Evolutionary conservation across 208 protist species (phyloP).

Genomic region (Trypanosoma scelopori): DNA sequence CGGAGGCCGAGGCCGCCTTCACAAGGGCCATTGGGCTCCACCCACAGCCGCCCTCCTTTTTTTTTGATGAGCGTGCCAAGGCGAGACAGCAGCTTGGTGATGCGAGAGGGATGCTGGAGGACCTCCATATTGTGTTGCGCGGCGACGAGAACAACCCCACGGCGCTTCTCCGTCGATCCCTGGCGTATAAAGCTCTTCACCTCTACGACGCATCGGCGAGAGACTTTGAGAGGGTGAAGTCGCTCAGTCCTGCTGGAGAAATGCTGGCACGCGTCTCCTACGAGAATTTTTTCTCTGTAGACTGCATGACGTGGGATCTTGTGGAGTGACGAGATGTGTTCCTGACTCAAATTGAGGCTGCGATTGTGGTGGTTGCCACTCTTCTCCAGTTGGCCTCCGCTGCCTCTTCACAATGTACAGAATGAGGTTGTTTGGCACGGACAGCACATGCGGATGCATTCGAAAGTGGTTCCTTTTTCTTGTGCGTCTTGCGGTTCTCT

Average conservation of each 20-base stretch:
- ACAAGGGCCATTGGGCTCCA: constrained; percentile 43
- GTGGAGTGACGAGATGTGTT: neutral
- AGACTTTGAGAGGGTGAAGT: constrained; percentile 82
- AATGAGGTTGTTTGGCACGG: neutral
- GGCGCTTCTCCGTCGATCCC: constrained; percentile 79
- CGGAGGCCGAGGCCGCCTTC: constrained; percentile 47
- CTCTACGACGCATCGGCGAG: constrained; percentile 70
- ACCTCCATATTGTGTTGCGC: constrained; percentile 79
- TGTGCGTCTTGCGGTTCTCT: too few relatives aligned
- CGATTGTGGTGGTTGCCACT: neutral
- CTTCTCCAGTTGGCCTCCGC: too few relatives aligned
- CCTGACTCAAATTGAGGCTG: neutral
- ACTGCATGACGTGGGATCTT: constrained; percentile 8
- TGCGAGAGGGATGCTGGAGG: constrained; percentile 51
- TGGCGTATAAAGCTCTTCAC: constrained; percentile 77
- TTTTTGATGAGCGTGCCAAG: constrained; percentile 88
- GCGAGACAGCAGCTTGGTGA: constrained; percentile 63
- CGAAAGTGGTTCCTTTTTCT: too few relatives aligned
- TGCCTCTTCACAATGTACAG: neutral
- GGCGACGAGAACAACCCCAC: constrained; percentile 59
- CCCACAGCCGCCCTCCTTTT: constrained; percentile 21
- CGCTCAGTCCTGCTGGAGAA: constrained; percentile 25
- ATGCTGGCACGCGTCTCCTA: constrained; percentile 13
- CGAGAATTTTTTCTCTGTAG: constrained; percentile 27
- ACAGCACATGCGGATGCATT: too few relatives aligned